Evolutionary conservation across 805 yeast species (phyloP).

Genomic region (Metschnikowia borealis): DNA sequence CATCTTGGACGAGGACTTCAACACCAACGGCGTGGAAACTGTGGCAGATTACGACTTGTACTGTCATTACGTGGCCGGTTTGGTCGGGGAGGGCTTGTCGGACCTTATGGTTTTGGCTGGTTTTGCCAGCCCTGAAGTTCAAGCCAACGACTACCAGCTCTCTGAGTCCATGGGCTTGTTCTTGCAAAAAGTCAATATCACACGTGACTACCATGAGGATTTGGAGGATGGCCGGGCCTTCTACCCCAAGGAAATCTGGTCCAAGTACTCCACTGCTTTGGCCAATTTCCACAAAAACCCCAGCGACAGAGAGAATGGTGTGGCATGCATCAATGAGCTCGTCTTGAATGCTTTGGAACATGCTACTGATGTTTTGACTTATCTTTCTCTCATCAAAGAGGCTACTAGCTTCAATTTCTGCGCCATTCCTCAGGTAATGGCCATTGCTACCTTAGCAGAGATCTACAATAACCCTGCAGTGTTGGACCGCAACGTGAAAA

Average conservation of each 20-base stretch:
- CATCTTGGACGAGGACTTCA: slow-evolving; percentile 71
- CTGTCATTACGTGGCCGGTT: slow-evolving; percentile 96
- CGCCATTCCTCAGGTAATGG: slow-evolving; percentile 99
- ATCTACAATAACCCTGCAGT: slow-evolving; percentile 79
- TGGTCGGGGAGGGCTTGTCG: slow-evolving; percentile 95
- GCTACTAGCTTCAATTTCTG: slow-evolving; percentile 85
- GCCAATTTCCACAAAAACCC: slow-evolving; percentile 49
- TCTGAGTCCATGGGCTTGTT: slow-evolving; percentile 91
- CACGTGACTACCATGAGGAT: slow-evolving; percentile 92
- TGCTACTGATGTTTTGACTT: slow-evolving; percentile 69
- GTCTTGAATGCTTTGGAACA: slow-evolving; percentile 77
- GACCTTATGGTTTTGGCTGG: slow-evolving; percentile 71
- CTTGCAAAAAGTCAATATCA: slow-evolving; percentile 92
- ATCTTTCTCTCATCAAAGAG: slow-evolving; percentile 72
- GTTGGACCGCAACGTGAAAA: slow-evolving; percentile 70
- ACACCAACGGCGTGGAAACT: slow-evolving; percentile 73
- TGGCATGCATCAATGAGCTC: slow-evolving; percentile 75
- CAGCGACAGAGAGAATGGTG: slow-evolving; percentile 52
- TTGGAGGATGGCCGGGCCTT: slow-evolving; percentile 86
- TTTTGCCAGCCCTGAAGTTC: slow-evolving; percentile 52
- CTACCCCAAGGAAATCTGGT: slow-evolving; percentile 96
- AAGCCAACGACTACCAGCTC: slow-evolving; percentile 51
- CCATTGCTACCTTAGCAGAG: slow-evolving; percentile 86
- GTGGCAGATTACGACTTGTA: slow-evolving; percentile 80
- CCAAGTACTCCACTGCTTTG: slow-evolving; percentile 64